phyloP scores from a whole-genome alignment of 2,329 filamentous ascomycete species.

The Lachnum nothofagi region DNA sequence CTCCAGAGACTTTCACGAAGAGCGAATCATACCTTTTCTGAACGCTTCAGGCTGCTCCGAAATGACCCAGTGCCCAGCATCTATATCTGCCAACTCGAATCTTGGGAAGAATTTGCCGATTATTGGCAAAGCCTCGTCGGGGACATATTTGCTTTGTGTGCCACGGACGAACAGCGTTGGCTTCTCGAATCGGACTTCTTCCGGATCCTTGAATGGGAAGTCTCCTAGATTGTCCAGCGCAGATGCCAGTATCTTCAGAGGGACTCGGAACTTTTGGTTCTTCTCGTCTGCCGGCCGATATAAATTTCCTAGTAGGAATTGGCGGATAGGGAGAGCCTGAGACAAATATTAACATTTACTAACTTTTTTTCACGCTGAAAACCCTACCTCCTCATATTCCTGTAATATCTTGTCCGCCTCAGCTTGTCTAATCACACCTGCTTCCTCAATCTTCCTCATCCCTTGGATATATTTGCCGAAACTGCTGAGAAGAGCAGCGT shows the following conservation, averaged over 20 bases:
- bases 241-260: conserved; percentile 63
- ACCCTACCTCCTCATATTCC: conserved; percentile 62
- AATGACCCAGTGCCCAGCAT: conserved; percentile 82
- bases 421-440: conserved; percentile 60
- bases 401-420: conserved; percentile 77
- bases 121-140: conserved; percentile 73
- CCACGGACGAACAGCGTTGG: conserved; percentile 77
- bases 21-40: conserved; percentile 56
- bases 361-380: background rate
- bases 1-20: background rate
- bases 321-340: conserved; percentile 68
- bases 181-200: conserved; percentile 64
- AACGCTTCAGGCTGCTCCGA: conserved; percentile 83
- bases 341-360: background rate
- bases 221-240: conserved; percentile 69
- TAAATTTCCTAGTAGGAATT: conserved; percentile 88
- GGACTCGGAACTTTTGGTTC: conserved; percentile 70
- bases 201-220: conserved; percentile 77
- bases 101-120: conserved; percentile 78
- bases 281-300: conserved; percentile 48
- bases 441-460: conserved; percentile 75
- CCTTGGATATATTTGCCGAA: conserved; percentile 78
- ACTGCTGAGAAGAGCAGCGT: conserved; percentile 66
- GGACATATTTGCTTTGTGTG: conserved; percentile 70
- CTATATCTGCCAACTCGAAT: conserved; percentile 68